Base-by-base conservation (phyloP, 768 basidiomycete species). In the Peribolospora baueri region DNA sequence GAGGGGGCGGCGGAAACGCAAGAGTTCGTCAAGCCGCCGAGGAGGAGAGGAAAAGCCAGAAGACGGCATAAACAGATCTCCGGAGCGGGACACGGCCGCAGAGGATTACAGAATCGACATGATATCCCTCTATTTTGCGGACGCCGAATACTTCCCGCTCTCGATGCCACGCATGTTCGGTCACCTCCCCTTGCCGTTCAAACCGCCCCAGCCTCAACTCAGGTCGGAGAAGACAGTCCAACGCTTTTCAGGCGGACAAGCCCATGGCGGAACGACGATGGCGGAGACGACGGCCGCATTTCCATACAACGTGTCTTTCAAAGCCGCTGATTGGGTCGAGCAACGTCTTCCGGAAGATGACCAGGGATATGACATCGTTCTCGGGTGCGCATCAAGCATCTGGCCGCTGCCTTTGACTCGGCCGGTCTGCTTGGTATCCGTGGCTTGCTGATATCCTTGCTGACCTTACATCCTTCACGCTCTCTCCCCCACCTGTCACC, bases 131-230 rank as follows among this genome's bases (percentile, higher is more conserved):
- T 14, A 54, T 3, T n/a, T n/a, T 10, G 7, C 9, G 36, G 25
- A 50, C 45, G 14, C 48, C 50, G 70, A 75, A 61, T 77, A 85
- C 67, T 90, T 90, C 61, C 87, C 86, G 0, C 67, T 71, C 1
- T 82, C 85, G 0, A 78, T 80, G 65, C 76, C 80, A 54, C 79
- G 84, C 51, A 78, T 75, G 64, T 77, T 82, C 59, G 84, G 82
- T 0, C 74, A 77, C 3, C 71, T 88, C 0, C 82, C 82, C 3
- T 25, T 25, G 25, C 25, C 25, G 25, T 25, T 25, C 25, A 73
- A 82, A 8, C 82, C 82, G 0, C 67, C 72, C 7, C 65, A 68
- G 0, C 50, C 61, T 49, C 51, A 63, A 52, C 57, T 67, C 13
- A 14, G 60, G 6, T 65, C 65, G 5, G 56, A 59, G 43, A 25